Conservation (phyloP, 1,284 basidiomycete genomes). For the Microbotryum silenes-acaulis region DNA sequence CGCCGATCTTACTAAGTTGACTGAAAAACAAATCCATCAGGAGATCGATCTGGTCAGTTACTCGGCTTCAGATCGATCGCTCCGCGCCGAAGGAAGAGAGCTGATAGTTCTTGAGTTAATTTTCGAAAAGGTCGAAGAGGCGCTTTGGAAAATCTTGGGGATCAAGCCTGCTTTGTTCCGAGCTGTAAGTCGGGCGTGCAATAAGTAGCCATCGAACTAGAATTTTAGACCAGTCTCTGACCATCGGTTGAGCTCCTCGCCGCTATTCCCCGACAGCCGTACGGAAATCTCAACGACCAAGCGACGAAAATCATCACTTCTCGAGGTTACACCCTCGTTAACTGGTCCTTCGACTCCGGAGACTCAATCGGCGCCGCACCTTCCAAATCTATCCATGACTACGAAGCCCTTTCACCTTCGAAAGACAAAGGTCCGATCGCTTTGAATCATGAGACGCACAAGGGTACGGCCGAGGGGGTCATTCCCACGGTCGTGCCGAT, state of each 20-base stretch:
- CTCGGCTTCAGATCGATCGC: too few species aligned
- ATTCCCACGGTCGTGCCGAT: constrained; percentile 25
- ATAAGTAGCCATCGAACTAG: too few species aligned
- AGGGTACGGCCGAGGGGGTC: constrained; percentile 21
- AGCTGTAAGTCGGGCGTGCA: neutral
- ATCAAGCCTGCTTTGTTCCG: constrained; percentile 35
- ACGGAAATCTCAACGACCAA: constrained; percentile 26
- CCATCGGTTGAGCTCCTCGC: too few species aligned
- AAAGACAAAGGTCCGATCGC: constrained; percentile 15
- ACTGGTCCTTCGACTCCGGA: constrained; percentile 33
- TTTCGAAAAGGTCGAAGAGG: constrained; percentile 19
- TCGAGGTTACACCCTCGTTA: constrained; percentile 27
- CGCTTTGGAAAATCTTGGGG: constrained; percentile 37
- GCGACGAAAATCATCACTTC: constrained; percentile 29
- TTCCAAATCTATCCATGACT: constrained; percentile 6
- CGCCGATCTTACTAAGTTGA: constrained; percentile 31
- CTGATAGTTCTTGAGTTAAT: too few species aligned
- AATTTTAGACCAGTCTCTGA: too few species aligned
- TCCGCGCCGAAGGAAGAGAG: too few species aligned
- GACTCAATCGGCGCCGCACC: constrained; percentile 18
- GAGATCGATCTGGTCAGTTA: constrained; percentile 3
- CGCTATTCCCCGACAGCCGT: constrained; percentile 8
- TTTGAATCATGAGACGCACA: constrained; percentile 25
- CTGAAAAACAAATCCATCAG: constrained; percentile 25
- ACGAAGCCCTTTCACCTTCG: constrained; percentile 12